Evolutionary conservation across 2,329 filamentous ascomycete genomes (phyloP), one percentile per base, ranked within the genome.

Genomic region (Hymenoscyphus fraxineus): DNA sequence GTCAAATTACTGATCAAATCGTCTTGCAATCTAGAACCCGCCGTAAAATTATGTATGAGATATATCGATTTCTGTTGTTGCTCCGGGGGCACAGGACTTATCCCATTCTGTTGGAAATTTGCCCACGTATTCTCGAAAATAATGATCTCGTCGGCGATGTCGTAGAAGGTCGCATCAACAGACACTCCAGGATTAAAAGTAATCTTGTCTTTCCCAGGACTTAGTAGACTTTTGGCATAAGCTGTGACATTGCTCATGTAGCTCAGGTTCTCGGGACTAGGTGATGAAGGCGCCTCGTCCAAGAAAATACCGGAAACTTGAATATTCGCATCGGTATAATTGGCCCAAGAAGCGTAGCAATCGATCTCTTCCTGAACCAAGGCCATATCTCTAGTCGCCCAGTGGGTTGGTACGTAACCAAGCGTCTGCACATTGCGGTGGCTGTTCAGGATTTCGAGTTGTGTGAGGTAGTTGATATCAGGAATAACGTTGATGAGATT

Each of bases 401-500:
- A 78, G 5, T 65, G 63, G 1, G 77, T 79, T 6, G 73, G 72
- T 32, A 80, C 76, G 65, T 81, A 80, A 15, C 79, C 78, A 16
- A 80, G 66, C 4, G 76, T 73, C 0, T 73, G 69, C 13, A 78
- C 76, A 15, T 73, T 77, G 4, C 69, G 58, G 44, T 64, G 64
- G 38, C 62, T 72, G 57, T 71, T 72, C 35, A 72, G 40, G 1
- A 55, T 61, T 40, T 64, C 41, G 13, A 72, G 63, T n/a, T 65
- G 66, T 54, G 57, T 59, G 47, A 68, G 61, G 40, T 71, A 72
- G 31, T 71, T 72, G 10, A 38, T 12, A 51, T 72, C 70, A 13
- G 70, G 69, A 16, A 65, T 59, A 15, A 65, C 56, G 41, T 70
- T 65, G 31, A 44, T 59, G 3, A 70, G 55, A 27, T 67, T 67